Percentiles rank a stretch among this genome's conserved stretches.
These are phyloP conservation scores for Sistotremastrum niveocremeum DNA, from an alignment of 768 basidiomycete genomes.

Conservation along the genomic window DNA sequence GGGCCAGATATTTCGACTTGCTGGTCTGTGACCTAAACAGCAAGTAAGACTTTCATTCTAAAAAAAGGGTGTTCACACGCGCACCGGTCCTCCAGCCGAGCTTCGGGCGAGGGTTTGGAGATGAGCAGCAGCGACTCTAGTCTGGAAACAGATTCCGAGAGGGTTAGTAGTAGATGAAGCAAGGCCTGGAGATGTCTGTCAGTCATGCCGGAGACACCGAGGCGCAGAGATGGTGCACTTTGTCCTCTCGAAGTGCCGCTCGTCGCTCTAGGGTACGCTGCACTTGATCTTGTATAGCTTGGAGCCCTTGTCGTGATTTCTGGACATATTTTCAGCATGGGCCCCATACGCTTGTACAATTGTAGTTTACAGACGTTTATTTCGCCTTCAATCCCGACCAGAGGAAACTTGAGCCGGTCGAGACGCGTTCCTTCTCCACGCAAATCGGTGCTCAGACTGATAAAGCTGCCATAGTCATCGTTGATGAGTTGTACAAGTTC, in stretches of 20 bases:
- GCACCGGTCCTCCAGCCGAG: too few species aligned
- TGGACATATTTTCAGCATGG: slow-evolving; percentile 13
- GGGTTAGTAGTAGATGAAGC: slow-evolving; percentile 76
- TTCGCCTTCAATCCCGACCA: slow-evolving; percentile 46
- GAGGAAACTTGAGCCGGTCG: slow-evolving; percentile 50
- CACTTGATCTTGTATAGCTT: slow-evolving; percentile 56
- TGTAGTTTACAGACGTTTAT: slow-evolving; percentile 28
- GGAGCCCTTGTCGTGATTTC: slow-evolving; percentile 53
- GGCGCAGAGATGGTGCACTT: slow-evolving; percentile 31
- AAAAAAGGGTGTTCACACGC: background rate
- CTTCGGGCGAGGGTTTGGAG: slow-evolving; percentile 26
- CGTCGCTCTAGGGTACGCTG: slow-evolving; percentile 68
- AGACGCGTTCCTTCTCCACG: slow-evolving; percentile 71
- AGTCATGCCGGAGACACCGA: background rate
- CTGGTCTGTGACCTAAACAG: slow-evolving; percentile 39
- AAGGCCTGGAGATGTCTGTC: slow-evolving; percentile 39
- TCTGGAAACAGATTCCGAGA: slow-evolving; percentile 82
- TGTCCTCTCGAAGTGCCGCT: slow-evolving; percentile 70
- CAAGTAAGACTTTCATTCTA: slow-evolving; percentile 1
- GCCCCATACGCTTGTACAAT: slow-evolving; percentile 1
- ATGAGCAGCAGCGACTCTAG: slow-evolving; percentile 79
- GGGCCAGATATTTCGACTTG: slow-evolving; percentile 64
- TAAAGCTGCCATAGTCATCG: slow-evolving; percentile 96
- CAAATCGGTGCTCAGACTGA: slow-evolving; percentile 87
- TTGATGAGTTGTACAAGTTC: slow-evolving; percentile 94